A percentile compares a stretch with the other conserved stretches of the same genome.
Evolutionary conservation across 2,329 filamentous ascomycete genomes (phyloP).

Genomic region (Sporothrix schenckii): DNA sequence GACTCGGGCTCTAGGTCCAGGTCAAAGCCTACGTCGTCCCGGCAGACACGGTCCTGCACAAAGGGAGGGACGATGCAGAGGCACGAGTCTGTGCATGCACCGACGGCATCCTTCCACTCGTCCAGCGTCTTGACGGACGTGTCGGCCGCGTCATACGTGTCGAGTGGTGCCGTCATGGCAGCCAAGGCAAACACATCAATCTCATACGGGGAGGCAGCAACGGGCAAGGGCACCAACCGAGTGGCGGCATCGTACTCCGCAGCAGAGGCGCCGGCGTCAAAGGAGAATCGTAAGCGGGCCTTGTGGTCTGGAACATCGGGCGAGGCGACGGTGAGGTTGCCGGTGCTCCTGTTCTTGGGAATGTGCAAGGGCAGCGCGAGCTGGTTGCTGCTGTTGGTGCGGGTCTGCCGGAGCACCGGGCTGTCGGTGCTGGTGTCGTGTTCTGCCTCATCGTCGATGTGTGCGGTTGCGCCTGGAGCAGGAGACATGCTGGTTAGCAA

Average conservation of each 20-base stretch:
- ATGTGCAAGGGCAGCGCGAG: conserved; percentile 55
- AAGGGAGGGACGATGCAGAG: background rate
- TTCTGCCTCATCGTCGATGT: conserved; percentile 43
- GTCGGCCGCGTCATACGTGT: background rate
- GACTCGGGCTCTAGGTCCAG: background rate
- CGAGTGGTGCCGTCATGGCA: background rate
- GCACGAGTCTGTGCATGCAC: background rate
- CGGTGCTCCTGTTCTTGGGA: conserved; percentile 68
- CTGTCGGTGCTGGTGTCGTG: conserved; percentile 34
- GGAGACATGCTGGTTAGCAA: background rate
- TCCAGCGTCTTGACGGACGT: background rate
- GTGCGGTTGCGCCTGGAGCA: conserved; percentile 48
- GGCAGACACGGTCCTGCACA: background rate
- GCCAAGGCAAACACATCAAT: background rate
- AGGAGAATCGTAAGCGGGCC: conserved; percentile 70
- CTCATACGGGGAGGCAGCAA: background rate
- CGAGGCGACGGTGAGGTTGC: conserved; percentile 56
- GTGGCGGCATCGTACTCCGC: conserved; percentile 70
- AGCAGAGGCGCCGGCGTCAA: conserved; percentile 67
- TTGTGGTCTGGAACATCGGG: conserved; percentile 57
- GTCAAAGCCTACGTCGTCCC: background rate
- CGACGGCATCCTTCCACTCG: background rate
- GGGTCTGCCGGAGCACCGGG: background rate
- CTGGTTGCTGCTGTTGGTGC: conserved; percentile 49
- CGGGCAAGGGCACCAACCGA: conserved; percentile 61